Percentiles rank a stretch among this genome's conserved stretches.
Conservation (phyloP, 2,329 filamentous ascomycete genomes). For the Huntiella bhutanensis region DNA sequence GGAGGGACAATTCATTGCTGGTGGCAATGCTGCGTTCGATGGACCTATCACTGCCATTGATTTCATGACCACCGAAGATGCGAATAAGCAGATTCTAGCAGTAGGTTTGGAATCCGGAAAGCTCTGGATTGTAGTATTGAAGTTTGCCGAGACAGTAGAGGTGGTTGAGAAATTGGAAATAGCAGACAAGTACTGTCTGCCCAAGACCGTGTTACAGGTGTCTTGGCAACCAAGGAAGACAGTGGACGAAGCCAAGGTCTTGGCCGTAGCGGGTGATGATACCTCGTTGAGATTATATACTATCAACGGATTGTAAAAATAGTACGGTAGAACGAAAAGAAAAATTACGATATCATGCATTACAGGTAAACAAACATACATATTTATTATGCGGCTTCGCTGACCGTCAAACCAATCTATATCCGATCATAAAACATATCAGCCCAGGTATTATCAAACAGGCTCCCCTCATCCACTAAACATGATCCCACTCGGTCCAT, state of each 20-base stretch:
- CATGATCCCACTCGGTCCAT: background rate
- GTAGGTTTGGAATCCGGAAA: constrained; percentile 38
- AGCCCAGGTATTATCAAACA: no score
- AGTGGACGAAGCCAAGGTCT: constrained; percentile 17
- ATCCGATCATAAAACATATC: no score
- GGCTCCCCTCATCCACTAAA: background rate
- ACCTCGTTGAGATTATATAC: constrained; percentile 39
- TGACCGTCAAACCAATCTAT: no score
- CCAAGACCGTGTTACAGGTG: constrained; percentile 47
- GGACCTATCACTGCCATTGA: constrained; percentile 53
- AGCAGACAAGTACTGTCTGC: constrained; percentile 25
- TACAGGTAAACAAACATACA: background rate
- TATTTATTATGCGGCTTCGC: no score
- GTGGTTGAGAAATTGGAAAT: constrained; percentile 5
- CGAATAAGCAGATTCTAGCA: constrained; percentile 25
- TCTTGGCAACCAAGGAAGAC: constrained; percentile 41
- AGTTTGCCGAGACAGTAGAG: background rate
- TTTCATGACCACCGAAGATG: constrained; percentile 28
- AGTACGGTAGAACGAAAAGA: constrained; percentile 1
- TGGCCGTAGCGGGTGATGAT: constrained; percentile 42
- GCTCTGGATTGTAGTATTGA: constrained; percentile 15
- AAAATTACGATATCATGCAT: background rate
- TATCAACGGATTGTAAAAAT: constrained; percentile 16
- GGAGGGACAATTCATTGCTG: constrained; percentile 14
- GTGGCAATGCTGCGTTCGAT: constrained; percentile 28